Conservation (phyloP, 495 filamentous ascomycete genomes). For the Penicillium goetzii region DNA sequence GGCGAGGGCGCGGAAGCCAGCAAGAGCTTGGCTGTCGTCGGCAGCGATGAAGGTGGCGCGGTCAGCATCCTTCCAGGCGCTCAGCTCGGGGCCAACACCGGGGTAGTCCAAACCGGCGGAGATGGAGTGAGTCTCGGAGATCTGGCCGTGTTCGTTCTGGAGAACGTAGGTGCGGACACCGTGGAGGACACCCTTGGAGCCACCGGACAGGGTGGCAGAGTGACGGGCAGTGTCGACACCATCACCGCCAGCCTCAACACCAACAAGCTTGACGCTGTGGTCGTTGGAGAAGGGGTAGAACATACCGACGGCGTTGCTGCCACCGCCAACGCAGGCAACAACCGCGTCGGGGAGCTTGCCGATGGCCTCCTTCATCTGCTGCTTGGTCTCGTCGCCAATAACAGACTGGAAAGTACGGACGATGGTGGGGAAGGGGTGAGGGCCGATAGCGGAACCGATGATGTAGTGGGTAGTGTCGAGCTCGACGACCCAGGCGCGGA, state of each 20-base stretch:
- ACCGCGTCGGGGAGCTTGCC: slow-evolving; percentile 94
- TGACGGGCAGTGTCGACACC: slow-evolving; percentile 88
- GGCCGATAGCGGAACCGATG: slow-evolving; percentile 93
- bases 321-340: slow-evolving; percentile 94
- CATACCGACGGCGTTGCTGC: slow-evolving; percentile 90
- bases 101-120: slow-evolving; percentile 98
- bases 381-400: slow-evolving; percentile 90
- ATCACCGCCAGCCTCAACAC: slow-evolving; percentile 96
- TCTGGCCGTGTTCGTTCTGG: slow-evolving; percentile 90
- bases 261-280: slow-evolving; percentile 79
- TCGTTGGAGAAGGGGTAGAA: slow-evolving; percentile 95
- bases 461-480: slow-evolving; percentile 96
- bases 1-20: slow-evolving; percentile 81
- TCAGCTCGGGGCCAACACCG: slow-evolving; percentile 91
- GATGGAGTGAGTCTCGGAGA: slow-evolving; percentile 91
- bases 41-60: slow-evolving; percentile 89
- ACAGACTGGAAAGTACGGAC: slow-evolving; percentile 95
- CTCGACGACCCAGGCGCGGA: slow-evolving; percentile 86
- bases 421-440: slow-evolving; percentile 95
- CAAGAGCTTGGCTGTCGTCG: slow-evolving; percentile 88
- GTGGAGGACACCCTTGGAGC: slow-evolving; percentile 90
- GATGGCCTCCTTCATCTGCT: slow-evolving; percentile 77
- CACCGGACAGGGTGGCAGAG: slow-evolving; percentile 83
- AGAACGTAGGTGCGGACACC: slow-evolving; percentile 95
- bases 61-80: slow-evolving; percentile 85